Evolutionary conservation across 345 rosid species (phyloP).

Genomic region (Hibiscus mutabilis): DNA sequence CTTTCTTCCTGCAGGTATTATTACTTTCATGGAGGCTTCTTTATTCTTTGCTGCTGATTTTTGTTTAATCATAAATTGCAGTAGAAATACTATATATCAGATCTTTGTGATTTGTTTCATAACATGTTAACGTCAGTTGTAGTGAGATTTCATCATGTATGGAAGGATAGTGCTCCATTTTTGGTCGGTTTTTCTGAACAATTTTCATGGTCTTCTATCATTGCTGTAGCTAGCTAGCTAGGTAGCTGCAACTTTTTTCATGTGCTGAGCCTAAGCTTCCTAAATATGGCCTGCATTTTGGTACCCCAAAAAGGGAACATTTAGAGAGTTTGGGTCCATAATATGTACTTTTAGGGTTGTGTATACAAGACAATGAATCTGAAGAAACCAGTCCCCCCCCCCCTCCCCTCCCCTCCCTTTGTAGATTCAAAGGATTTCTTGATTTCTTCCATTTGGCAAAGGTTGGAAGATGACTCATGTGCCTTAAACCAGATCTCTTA

Average conservation of each 20-base stretch:
- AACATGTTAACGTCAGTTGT: not conserved
- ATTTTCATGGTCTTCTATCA: no score
- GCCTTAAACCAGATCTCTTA: not conserved
- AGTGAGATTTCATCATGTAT: slow-evolving; percentile 12
- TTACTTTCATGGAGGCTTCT: no score
- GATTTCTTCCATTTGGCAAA: not conserved
- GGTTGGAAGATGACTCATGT: slow-evolving; percentile 20
- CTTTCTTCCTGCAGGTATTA: no score
- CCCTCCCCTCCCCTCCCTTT: not conserved
- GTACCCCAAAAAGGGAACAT: slow-evolving; percentile 20
- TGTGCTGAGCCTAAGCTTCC: slow-evolving; percentile 5
- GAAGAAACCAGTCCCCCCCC: not conserved
- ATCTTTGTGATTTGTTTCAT: not conserved
- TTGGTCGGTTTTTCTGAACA: slow-evolving; percentile 15
- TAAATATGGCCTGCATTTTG: slow-evolving; percentile 21
- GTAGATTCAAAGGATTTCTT: not conserved
- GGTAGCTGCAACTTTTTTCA: slow-evolving; percentile 1
- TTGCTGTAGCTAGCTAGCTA: no score
- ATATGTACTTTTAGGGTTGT: not conserved
- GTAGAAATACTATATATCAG: no score
- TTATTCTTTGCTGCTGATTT: no score
- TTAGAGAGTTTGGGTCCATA: slow-evolving; percentile 1
- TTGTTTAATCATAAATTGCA: no score
- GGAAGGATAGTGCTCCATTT: slow-evolving; percentile 2
- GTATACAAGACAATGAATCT: no score